Base-by-base conservation (phyloP, 2,329 filamentous ascomycete species). In the Canariomyces notabilis region DNA sequence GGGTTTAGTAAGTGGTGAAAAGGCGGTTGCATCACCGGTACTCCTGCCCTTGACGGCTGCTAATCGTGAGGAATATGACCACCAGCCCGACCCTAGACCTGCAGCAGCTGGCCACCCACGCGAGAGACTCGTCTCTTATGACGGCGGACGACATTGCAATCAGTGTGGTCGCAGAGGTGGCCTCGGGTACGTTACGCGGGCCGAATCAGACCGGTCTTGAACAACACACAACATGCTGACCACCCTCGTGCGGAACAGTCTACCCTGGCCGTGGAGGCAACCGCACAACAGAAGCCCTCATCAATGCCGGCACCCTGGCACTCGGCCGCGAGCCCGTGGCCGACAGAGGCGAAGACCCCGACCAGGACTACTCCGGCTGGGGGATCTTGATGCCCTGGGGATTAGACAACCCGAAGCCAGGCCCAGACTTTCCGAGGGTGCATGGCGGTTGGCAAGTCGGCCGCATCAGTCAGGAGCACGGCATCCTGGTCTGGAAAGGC, bases 391-490 rank as follows among this genome's bases (percentile, higher is more conserved):
- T 75, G 46, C 73, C 77, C 0, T 87, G 82, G 78, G 70, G 70
- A 6, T 54, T 42, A 12, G 32, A 33, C 57, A 48, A 60, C 48
- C 64, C 67, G 0, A 61, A 61, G 0, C 65, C 67, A 1, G 66
- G 67, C 2, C 61, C 71, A 6, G 67, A 69, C 5, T 73, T 73
- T 50, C 69, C 70, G 3, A 61, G 58, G 11, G 62, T 64, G 9
- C 62, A 68, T 46, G 65, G 62, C 4, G 76, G 74, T 2, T 87
- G 86, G 83, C 76, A 86, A 53, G 80, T 91, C 1, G 80, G 77
- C 12, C 74, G 79, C 20, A 77, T 91, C 48, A 84, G 82, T 53
- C 87, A 91, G 67, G 87, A 93, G 66, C 87, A 91, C 65, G 85
- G 84, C 0, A 80, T 89, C 44, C 59, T 91, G 56, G 71, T 68